These are phyloP conservation scores for Trichophaea hybrida DNA, from an alignment of 2,329 filamentous ascomycete species.

Conservation along the genomic window DNA sequence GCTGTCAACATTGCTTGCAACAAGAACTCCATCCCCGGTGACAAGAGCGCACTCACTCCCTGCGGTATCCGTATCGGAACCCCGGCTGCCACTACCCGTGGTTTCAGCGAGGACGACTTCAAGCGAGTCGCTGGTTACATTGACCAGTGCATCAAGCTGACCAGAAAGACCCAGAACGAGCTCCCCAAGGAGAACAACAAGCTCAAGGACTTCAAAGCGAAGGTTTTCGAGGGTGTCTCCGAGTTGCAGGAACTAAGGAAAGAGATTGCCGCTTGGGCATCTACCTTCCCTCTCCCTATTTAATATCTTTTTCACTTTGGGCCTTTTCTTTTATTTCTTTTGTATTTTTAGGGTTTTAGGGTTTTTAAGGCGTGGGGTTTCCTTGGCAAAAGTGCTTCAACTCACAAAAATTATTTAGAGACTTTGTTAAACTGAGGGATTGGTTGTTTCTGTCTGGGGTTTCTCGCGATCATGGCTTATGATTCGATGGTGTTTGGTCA, in stretches of 20 bases:
- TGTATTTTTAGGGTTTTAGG: conserved; percentile 1
- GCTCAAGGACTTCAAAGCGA: conserved; percentile 98
- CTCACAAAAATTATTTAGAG: background rate
- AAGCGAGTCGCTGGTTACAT: conserved; percentile 82
- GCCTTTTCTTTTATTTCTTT: conserved; percentile 3
- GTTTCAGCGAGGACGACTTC: conserved; percentile 86
- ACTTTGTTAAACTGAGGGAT: background rate
- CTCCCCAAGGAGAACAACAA: conserved; percentile 97
- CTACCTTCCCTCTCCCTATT: conserved; percentile 81
- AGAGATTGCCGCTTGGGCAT: conserved; percentile 80
- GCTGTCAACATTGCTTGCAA: conserved; percentile 98
- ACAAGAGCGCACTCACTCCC: conserved; percentile 91
- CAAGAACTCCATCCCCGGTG: conserved; percentile 97
- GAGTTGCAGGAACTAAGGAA: conserved; percentile 76
- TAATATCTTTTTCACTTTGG: conserved; percentile 29
- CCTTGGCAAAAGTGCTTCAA: conserved; percentile 1
- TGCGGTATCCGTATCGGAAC: conserved; percentile 92
- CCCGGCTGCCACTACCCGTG: conserved; percentile 92
- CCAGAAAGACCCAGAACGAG: conserved; percentile 68
- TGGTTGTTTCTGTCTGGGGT: background rate
- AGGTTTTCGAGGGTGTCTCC: conserved; percentile 62
- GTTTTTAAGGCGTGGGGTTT: background rate
- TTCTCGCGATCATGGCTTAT: background rate
- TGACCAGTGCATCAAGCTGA: conserved; percentile 73
- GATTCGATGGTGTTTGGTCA: background rate